phyloP scores from a whole-genome alignment of 495 filamentous ascomycete genomes.

The Astrocystis sublimbata region DNA sequence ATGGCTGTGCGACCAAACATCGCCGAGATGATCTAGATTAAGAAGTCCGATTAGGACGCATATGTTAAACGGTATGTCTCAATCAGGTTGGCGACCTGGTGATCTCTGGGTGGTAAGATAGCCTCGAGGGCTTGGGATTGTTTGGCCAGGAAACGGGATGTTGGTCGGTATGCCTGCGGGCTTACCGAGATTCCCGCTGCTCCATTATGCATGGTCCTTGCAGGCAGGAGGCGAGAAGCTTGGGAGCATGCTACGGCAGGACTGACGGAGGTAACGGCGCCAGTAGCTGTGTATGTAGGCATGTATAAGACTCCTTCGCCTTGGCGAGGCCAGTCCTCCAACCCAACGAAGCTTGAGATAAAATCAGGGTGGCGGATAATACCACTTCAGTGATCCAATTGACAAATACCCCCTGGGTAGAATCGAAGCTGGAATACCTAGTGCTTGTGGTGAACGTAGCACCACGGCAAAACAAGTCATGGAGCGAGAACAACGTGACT shows the following conservation, averaged over 20 bases:
- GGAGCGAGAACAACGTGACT: neutral
- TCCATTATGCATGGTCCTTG: conserved; percentile 17
- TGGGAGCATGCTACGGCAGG: neutral
- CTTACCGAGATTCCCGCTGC: conserved; percentile 12
- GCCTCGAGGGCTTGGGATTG: conserved; percentile 1
- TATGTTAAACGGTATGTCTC: neutral
- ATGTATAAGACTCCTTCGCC: conserved; percentile 3
- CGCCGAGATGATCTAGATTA: neutral
- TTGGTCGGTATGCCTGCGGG: neutral
- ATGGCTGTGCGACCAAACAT: neutral
- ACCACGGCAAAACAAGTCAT: neutral
- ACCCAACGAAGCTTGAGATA: neutral
- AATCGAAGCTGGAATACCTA: neutral
- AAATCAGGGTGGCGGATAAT: neutral
- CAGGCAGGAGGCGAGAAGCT: neutral
- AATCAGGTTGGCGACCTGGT: neutral
- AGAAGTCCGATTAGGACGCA: neutral
- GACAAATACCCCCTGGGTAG: neutral
- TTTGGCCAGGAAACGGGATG: neutral
- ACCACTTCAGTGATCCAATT: neutral
- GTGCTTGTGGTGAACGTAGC: neutral
- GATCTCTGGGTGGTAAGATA: neutral
- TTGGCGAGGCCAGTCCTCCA: neutral
- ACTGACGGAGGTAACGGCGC: conserved; percentile 1
- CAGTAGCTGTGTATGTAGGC: no score